Percentiles rank a stretch among this genome's conserved stretches.
Conservation (phyloP, 306 rosid genomes). For the Fragaria iinumae region DNA sequence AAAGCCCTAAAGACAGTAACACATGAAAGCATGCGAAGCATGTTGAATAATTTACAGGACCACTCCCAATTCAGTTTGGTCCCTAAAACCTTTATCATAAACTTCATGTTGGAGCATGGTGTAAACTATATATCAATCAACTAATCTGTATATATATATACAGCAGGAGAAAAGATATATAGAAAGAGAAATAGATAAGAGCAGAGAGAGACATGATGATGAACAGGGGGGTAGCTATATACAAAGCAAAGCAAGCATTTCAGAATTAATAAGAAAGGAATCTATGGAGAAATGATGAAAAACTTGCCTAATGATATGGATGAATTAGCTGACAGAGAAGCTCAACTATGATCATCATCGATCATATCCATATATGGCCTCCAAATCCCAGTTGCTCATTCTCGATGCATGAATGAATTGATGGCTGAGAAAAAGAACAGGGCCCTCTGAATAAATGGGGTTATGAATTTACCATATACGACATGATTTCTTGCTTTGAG, state of each 20-base stretch:
- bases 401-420: constrained; percentile 1
- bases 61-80: constrained; percentile 8
- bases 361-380: not conserved
- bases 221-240: not conserved
- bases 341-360: not conserved
- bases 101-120: not conserved
- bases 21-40: constrained; percentile 2
- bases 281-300: not conserved
- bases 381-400: not conserved
- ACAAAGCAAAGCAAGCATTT: not conserved
- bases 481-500: not conserved
- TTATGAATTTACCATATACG: not conserved
- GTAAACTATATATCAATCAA: not conserved
- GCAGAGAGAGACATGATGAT: constrained; percentile 3
- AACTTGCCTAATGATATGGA: not conserved
- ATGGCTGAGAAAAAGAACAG: not conserved
- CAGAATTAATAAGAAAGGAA: not conserved
- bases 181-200: not conserved
- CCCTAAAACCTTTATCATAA: not conserved
- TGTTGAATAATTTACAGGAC: constrained; percentile 22
- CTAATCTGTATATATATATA: not conserved
- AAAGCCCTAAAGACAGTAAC: constrained; percentile 10
- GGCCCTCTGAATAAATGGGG: not conserved
- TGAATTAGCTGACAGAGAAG: not conserved
- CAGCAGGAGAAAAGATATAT: not conserved